Conservation (phyloP, 75 land plant genomes). For the Cunninghamia lanceolata region DNA sequence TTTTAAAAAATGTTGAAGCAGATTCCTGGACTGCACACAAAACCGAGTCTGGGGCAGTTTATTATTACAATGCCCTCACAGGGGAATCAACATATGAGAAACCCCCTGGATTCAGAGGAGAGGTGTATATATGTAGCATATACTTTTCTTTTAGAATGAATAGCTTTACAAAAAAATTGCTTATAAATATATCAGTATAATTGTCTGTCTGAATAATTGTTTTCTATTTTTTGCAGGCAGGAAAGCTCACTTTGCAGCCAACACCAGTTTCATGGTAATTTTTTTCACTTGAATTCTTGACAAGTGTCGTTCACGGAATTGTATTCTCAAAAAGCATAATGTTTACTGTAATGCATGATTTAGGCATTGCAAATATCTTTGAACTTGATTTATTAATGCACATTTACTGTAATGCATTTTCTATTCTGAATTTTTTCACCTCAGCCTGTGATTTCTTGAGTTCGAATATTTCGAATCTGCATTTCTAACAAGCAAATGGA, state of each 20-base stretch:
- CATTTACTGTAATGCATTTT: background rate
- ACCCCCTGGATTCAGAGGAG: slow-evolving; percentile 75
- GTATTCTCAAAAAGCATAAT: background rate
- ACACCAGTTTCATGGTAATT: slow-evolving; percentile 90
- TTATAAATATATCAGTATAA: slow-evolving; percentile 20
- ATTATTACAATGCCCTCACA: slow-evolving; percentile 89
- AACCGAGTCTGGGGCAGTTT: slow-evolving; percentile 70
- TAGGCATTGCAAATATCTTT: background rate
- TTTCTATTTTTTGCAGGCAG: slow-evolving; percentile 48
- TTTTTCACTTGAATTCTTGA: background rate
- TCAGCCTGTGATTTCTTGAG: too few species aligned
- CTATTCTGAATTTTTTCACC: background rate
- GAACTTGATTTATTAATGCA: background rate
- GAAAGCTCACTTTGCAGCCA: slow-evolving; percentile 61
- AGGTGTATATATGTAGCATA: slow-evolving; percentile 32
- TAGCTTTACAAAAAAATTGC: slow-evolving; percentile 22
- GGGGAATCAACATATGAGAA: slow-evolving; percentile 90
- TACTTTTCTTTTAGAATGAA: slow-evolving; percentile 15
- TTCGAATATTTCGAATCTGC: background rate
- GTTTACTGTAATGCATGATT: background rate
- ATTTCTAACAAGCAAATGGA: background rate
- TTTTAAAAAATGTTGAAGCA: slow-evolving; percentile 30
- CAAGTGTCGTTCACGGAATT: background rate
- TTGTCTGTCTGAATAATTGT: background rate
- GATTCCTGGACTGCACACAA: slow-evolving; percentile 93